Evolutionary conservation across 2,329 filamentous ascomycete genomes (phyloP).

Genomic region (Plectosphaerella sp.): DNA sequence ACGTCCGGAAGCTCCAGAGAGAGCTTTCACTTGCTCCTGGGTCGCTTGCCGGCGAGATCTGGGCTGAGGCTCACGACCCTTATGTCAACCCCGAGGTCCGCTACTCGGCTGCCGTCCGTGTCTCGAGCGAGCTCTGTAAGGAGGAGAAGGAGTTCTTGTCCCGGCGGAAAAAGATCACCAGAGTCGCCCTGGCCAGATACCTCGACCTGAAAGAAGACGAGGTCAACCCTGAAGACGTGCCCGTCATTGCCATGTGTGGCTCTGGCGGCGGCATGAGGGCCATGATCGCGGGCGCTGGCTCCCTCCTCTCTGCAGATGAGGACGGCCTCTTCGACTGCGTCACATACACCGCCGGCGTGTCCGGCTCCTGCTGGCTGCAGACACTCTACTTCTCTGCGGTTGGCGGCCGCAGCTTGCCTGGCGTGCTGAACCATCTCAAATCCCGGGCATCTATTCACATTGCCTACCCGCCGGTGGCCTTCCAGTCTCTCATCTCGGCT

Average conservation of each 20-base stretch:
- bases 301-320: constrained; percentile 77
- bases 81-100: constrained; percentile 81
- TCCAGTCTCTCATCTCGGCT: constrained; percentile 75
- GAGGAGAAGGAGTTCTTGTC: constrained; percentile 75
- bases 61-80: constrained; percentile 84
- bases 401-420: constrained; percentile 60
- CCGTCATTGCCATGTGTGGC: constrained; percentile 88
- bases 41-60: constrained; percentile 88
- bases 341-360: constrained; percentile 93
- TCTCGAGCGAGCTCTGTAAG: constrained; percentile 74
- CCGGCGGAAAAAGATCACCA: constrained; percentile 64
- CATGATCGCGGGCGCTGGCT: constrained; percentile 85
- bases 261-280: constrained; percentile 89
- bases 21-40: constrained; percentile 86
- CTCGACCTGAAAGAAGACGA: constrained; percentile 72
- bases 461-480: constrained; percentile 81
- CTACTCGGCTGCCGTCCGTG: constrained; percentile 74
- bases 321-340: constrained; percentile 89
- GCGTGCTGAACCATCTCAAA: constrained; percentile 81
- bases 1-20: constrained; percentile 76
- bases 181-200: constrained; percentile 74
- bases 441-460: constrained; percentile 82
- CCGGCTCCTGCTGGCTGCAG: constrained; percentile 94
- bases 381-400: constrained; percentile 81
- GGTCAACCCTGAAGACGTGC: constrained; percentile 90